Evolutionary conservation across 169 alveolate species (phyloP), one percentile per base, ranked within the genome.

Genomic region (Eimeria zaria): DNA sequence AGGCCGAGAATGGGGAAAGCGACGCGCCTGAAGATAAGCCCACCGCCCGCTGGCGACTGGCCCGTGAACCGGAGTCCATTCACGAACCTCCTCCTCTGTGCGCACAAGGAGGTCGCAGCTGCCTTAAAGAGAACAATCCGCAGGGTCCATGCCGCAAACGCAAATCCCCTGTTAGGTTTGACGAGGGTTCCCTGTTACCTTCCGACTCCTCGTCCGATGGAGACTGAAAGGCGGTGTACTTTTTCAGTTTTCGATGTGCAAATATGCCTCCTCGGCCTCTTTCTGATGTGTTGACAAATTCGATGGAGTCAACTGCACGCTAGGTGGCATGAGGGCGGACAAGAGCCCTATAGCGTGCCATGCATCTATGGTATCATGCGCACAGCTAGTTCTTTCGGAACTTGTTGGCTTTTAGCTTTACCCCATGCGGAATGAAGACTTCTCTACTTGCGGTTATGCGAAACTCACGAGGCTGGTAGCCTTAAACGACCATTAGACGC

Each of bases 131-230:
- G 67, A 44, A 48, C 36, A 39, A 44, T 33, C 33, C 88, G 22
- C 85, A 53, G 51, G 73, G 76, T 48, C 76, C 46, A 46, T 39
- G 20, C 67, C 80, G 96, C 69, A 73, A 39, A 46, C 73, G 84
- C 55, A 94, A 62, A 62, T 55, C 81, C 36, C 83, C 96, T 71
- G 96, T 94, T 33, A 81, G 90, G 88, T 94, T 94, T 69, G 96
- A 94, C 69, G 96, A 94, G 55, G 53, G 67, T 22, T 74, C 96
- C 33, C 96, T 94, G 8, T 58, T 94, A n/a, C 96, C 96, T 30
- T 83, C 96, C 27, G 94, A 88, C 14, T 67, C 96, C 3, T 94
- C 96, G 20, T 83, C 95, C n/a, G 96, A 94, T 27, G 96, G 81
- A 55, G 96, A n/a, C 44, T 88, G 62, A 55, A 64, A 14, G 64